Percentiles rank a stretch among this genome's conserved stretches.
These are phyloP conservation scores for Suillus clintonianus DNA, from an alignment of 768 basidiomycete genomes.

Conservation along the genomic window DNA sequence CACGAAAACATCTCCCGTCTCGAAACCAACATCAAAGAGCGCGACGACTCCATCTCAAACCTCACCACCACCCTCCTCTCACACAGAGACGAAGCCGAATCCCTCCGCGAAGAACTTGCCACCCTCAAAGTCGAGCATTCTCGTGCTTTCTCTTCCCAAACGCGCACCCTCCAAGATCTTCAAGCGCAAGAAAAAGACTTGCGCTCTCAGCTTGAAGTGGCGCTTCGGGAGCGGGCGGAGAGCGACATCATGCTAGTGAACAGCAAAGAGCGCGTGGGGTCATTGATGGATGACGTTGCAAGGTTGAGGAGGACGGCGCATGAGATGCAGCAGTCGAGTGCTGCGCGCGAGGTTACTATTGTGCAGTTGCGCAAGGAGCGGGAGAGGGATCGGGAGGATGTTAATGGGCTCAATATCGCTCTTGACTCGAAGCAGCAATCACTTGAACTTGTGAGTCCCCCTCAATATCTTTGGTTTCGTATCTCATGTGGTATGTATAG, in stretches of 20 bases:
- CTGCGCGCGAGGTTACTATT: constrained; percentile 81
- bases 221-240: constrained; percentile 57
- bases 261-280: constrained; percentile 49
- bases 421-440: constrained; percentile 95
- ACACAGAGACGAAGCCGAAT: constrained; percentile 54
- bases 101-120: constrained; percentile 55
- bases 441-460: constrained; percentile 71
- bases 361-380: constrained; percentile 69
- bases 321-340: constrained; percentile 76
- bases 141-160: constrained; percentile 50
- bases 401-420: constrained; percentile 85
- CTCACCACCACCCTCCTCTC: constrained; percentile 47
- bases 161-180: constrained; percentile 29
- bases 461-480: constrained; percentile 3
- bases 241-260: constrained; percentile 51
- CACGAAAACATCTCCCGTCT: constrained; percentile 56
- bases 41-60: constrained; percentile 57
- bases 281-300: constrained; percentile 60
- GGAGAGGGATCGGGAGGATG: constrained; percentile 71
- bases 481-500: constrained; percentile 9
- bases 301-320: constrained; percentile 63
- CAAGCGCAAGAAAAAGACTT: constrained; percentile 10
- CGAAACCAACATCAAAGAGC: constrained; percentile 56
- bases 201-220: constrained; percentile 44
- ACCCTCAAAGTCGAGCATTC: constrained; percentile 56